Evolutionary conservation across 345 rosid species (phyloP).

Genomic region (Cardamine occulta): DNA sequence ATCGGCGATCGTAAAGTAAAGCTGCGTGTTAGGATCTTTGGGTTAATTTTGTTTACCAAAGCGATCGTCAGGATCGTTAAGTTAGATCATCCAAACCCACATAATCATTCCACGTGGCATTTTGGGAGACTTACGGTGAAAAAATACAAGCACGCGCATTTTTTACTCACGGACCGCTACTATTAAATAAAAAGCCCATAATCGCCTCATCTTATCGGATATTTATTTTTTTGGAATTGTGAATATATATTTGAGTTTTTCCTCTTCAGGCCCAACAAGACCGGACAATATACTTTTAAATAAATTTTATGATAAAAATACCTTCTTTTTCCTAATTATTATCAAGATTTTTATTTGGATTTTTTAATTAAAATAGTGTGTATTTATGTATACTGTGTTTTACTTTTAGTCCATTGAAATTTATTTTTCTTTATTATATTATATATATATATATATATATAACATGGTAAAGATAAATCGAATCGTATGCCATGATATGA

Average conservation of each 20-base stretch:
- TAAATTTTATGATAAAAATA: too few relatives aligned
- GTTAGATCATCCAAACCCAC: neutral
- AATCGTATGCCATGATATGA: too few relatives aligned
- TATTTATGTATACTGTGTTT: too few relatives aligned
- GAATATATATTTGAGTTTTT: neutral
- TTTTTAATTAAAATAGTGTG: too few relatives aligned
- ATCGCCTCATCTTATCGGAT: neutral
- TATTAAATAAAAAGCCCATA: neutral
- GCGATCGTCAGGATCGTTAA: neutral
- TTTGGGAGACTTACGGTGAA: neutral
- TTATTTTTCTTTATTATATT: too few relatives aligned
- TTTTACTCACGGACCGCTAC: neutral
- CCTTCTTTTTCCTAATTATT: too few relatives aligned
- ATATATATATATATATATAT: too few relatives aligned
- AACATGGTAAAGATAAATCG: too few relatives aligned
- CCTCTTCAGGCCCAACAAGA: neutral
- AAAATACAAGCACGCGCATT: neutral
- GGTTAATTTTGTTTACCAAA: neutral
- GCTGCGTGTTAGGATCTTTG: constrained; percentile 13
- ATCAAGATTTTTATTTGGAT: too few relatives aligned
- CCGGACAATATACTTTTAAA: too few relatives aligned
- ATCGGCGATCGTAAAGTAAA: constrained; percentile 5
- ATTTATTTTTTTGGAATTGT: too few relatives aligned
- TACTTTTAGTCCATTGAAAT: too few relatives aligned
- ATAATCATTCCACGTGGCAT: constrained; percentile 5